Evolutionary conservation across 371 early-diverging fungal species (phyloP).

Genomic region (Mortierella sp.): DNA sequence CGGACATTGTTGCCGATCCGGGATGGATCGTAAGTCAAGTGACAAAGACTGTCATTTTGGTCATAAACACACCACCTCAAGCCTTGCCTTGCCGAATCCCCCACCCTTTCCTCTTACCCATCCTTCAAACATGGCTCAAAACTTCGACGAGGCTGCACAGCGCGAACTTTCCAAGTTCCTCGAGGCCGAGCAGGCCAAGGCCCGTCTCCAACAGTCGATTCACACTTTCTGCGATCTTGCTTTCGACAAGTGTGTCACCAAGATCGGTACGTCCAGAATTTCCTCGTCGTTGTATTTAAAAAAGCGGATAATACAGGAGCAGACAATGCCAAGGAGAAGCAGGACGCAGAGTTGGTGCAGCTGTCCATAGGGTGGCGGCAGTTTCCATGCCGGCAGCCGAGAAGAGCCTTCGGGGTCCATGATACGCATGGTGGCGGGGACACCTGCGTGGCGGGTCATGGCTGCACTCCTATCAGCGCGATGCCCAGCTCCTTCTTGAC

Average conservation of each 20-base stretch:
- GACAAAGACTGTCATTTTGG: too few species aligned
- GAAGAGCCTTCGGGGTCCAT: too few species aligned
- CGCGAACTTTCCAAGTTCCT: constrained; percentile 76
- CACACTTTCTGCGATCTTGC: constrained; percentile 80
- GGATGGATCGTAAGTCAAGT: too few species aligned
- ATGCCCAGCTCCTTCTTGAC: too few species aligned
- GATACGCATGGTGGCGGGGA: too few species aligned
- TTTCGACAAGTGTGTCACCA: constrained; percentile 85
- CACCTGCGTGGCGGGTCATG: too few species aligned
- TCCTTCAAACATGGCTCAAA: constrained; percentile 39
- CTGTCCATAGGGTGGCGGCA: too few species aligned
- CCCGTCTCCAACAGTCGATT: constrained; percentile 74
- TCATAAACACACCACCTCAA: too few species aligned
- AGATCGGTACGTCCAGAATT: constrained; percentile 56
- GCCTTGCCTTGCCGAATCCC: too few species aligned
- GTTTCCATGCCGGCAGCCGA: too few species aligned
- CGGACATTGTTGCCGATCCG: too few species aligned
- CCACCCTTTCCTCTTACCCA: neutral
- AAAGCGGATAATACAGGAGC: neutral
- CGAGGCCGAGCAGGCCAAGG: constrained; percentile 79
- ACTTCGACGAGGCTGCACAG: constrained; percentile 68
- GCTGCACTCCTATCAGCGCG: too few species aligned
- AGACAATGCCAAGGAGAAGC: neutral
- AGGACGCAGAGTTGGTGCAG: neutral
- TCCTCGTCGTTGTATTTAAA: neutral